Conservation (phyloP, 108 stramenopile species). For the Nitzschia sp. region DNA sequence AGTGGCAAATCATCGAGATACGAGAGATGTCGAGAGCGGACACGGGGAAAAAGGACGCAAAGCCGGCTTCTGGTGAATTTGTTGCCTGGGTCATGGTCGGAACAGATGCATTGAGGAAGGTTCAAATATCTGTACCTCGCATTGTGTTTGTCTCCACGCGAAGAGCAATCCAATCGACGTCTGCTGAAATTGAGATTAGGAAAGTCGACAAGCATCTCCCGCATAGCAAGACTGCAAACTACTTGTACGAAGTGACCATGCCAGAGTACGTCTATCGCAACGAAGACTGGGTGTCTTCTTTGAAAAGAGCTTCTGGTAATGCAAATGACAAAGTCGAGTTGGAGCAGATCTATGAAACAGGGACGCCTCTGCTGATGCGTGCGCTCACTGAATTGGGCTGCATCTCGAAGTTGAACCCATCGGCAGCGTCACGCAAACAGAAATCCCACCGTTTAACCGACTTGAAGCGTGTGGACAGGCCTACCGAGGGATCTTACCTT, state of each 20-base stretch:
- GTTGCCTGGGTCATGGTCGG: slow-evolving; percentile 92
- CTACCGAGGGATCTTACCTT: slow-evolving; percentile 68
- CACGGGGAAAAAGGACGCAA: slow-evolving; percentile 19
- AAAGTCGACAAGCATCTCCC: slow-evolving; percentile 87
- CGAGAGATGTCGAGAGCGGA: slow-evolving; percentile 82
- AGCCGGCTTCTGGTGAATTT: slow-evolving; percentile 79
- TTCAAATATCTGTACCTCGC: slow-evolving; percentile 82
- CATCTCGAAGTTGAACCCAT: slow-evolving; percentile 48
- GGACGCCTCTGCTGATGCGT: slow-evolving; percentile 75
- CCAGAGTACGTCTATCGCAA: slow-evolving; percentile 72
- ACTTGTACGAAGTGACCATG: slow-evolving; percentile 91
- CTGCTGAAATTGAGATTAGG: slow-evolving; percentile 44
- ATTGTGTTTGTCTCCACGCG: slow-evolving; percentile 74
- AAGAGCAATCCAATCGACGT: slow-evolving; percentile 43
- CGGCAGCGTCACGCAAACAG: slow-evolving; percentile 30
- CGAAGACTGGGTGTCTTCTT: slow-evolving; percentile 55
- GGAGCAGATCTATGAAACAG: slow-evolving; percentile 87
- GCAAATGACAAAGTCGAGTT: slow-evolving; percentile 48
- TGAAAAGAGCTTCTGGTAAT: slow-evolving; percentile 39
- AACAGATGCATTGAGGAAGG: slow-evolving; percentile 72
- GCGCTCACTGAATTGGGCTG: slow-evolving; percentile 86
- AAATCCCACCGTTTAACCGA: slow-evolving; percentile 62
- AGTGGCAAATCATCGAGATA: slow-evolving; percentile 94
- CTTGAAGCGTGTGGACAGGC: slow-evolving; percentile 54
- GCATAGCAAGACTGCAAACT: slow-evolving; percentile 62